Evolutionary conservation across 106 monocot genomes (phyloP), one percentile per base, ranked within the genome.

Genomic region (Posidonia australis): DNA sequence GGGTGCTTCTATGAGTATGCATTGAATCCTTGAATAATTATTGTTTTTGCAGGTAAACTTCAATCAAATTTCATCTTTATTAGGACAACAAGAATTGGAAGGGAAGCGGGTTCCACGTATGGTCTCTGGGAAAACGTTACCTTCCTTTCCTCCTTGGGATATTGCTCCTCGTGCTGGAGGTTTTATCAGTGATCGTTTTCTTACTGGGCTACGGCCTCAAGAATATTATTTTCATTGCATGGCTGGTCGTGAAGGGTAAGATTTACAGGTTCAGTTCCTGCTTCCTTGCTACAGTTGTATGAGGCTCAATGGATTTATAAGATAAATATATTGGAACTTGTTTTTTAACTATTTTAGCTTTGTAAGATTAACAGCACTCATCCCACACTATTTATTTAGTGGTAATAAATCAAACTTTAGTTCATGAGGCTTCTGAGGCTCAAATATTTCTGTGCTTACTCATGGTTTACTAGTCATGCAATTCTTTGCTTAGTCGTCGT

Each of bases 181-280:
- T 0, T 98, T 91, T 43, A 88, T 91, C 25, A 72, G 91, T 70
- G 98, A 98, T 66, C 87, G 98, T 6, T 98, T 98, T 79, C 77
- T 98, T 48, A 85, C 91, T 46, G 98, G 91, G 49, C 80, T 98
- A 46, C 91, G 87, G 10, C 98, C 98, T 60, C 98, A 98, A 67
- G 98, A 98, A 51, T 98, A 91, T 68, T 98, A 83, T 57, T 98
- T 98, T 44, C 98, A 98, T 64, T 98, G 91, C 74, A 98, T 98
- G 98, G 91, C 98, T 60, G 91, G 98, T 44, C 87, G 98, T 69
- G 98, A 98, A 60, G 98, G 98, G 98, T 98, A 82, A 0, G 51
- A 30, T 3, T 19, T 61, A 25, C 7, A 36, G 7, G 57, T 54
- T 23, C 9, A 53, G 21, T 52, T n/a, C 21, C 0, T 19, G 7